Conservation (phyloP, 2,329 filamentous ascomycete species). For the Xylariales sp. region DNA sequence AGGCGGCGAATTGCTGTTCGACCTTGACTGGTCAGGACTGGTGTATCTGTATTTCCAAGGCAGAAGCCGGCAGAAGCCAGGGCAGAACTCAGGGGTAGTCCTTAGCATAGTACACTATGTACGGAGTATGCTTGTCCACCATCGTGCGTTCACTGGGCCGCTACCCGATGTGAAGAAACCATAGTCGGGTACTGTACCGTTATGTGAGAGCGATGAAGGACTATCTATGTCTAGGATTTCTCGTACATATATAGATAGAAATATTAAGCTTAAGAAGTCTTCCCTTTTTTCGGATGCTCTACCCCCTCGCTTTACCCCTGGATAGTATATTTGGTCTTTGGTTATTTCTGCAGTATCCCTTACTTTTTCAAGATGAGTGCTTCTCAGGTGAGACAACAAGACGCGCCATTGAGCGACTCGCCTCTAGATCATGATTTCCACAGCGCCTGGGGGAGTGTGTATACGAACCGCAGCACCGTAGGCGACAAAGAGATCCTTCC, state of each 20-base stretch:
- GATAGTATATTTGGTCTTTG: background rate
- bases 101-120: no score
- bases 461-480: conserved; percentile 41
- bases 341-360: background rate
- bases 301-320: background rate
- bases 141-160: no score
- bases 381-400: background rate
- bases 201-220: background rate
- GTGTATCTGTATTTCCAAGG: no score
- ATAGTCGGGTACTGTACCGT: background rate
- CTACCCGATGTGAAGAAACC: conserved; percentile 1
- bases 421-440: conserved; percentile 44
- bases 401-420: conserved; percentile 2
- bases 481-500: conserved; percentile 36
- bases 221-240: background rate
- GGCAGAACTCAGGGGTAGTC: no score
- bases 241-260: background rate
- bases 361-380: conserved; percentile 10
- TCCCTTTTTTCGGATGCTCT: background rate
- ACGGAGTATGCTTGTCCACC: no score
- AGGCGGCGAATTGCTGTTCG: no score
- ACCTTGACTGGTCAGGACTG: no score
- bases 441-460: conserved; percentile 42
- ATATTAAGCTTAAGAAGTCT: conserved; percentile 15
- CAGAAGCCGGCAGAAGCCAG: no score